A percentile compares a stretch with the other conserved stretches of the same genome.
Conservation (phyloP, 495 filamentous ascomycete genomes). For the Tuber brumale region DNA sequence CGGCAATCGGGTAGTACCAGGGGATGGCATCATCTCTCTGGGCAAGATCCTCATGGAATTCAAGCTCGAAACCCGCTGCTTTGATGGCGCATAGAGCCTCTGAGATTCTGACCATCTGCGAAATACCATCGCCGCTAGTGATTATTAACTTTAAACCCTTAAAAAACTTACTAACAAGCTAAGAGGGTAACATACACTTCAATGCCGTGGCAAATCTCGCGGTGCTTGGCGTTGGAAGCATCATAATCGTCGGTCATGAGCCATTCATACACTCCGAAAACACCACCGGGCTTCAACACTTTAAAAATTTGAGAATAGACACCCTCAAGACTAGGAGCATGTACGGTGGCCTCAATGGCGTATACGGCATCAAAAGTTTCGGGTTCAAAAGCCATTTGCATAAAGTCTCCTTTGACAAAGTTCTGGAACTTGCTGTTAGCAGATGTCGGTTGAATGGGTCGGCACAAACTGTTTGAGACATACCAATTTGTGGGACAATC, state of each 20-base stretch:
- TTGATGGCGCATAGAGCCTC: constrained; percentile 81
- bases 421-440: constrained; percentile 39
- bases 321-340: constrained; percentile 88
- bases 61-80: constrained; percentile 77
- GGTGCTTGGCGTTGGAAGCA: constrained; percentile 78
- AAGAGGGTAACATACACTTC: constrained; percentile 52
- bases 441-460: background rate
- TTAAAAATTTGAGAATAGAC: constrained; percentile 93
- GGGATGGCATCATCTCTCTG: constrained; percentile 69
- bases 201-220: constrained; percentile 86
- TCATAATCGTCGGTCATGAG: constrained; percentile 97
- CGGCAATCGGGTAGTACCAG: constrained; percentile 88
- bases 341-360: constrained; percentile 94
- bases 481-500: constrained; percentile 60
- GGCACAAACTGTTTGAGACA: constrained; percentile 13
- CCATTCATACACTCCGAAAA: constrained; percentile 99
- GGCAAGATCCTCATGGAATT: constrained; percentile 85
- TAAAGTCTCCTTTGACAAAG: constrained; percentile 96
- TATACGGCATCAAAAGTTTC: constrained; percentile 89
- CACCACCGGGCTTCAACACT: constrained; percentile 90
- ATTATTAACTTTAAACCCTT: background rate
- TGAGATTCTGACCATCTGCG: constrained; percentile 90
- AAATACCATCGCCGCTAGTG: constrained; percentile 79
- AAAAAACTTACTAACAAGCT: background rate
- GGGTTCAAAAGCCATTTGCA: constrained; percentile 97